Conservation (phyloP, 129 eudicot species). For the Artemisia argyi region DNA sequence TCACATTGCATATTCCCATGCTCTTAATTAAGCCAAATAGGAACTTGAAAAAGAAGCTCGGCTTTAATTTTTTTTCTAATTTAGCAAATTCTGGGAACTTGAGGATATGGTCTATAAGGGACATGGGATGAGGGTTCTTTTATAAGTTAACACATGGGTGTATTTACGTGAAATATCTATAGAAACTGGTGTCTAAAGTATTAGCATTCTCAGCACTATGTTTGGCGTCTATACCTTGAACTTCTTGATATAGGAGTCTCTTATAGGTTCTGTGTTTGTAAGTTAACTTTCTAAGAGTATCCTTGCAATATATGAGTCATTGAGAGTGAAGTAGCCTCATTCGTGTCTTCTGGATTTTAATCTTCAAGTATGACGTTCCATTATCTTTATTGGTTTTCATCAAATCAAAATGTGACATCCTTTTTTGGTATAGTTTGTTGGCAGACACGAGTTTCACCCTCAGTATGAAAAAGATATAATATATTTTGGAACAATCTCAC, state of each 20-base stretch:
- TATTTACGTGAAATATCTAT: not conserved
- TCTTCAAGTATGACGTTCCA: slow-evolving; percentile 1
- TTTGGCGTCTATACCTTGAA: not conserved
- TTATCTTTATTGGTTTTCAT: slow-evolving; percentile 8
- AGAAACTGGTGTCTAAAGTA: not conserved
- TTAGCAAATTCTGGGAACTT: too few relatives aligned
- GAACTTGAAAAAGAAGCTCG: not conserved
- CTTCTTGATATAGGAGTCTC: not conserved
- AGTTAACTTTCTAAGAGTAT: not conserved
- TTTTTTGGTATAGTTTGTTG: not conserved
- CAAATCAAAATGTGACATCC: not conserved
- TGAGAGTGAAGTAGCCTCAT: too few relatives aligned
- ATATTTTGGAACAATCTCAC: not conserved
- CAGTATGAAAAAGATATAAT: not conserved
- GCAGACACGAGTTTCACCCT: not conserved
- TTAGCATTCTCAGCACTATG: not conserved
- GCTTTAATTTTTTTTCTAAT: not conserved
- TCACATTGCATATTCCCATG: not conserved
- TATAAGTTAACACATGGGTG: not conserved
- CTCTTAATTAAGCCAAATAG: too few relatives aligned
- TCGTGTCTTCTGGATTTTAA: not conserved
- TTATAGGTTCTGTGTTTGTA: not conserved
- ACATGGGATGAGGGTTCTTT: not conserved
- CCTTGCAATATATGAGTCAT: too few relatives aligned
- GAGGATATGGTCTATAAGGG: too few relatives aligned